Conservation (phyloP, 331 rosid genomes). For the Quercus tomentella region DNA sequence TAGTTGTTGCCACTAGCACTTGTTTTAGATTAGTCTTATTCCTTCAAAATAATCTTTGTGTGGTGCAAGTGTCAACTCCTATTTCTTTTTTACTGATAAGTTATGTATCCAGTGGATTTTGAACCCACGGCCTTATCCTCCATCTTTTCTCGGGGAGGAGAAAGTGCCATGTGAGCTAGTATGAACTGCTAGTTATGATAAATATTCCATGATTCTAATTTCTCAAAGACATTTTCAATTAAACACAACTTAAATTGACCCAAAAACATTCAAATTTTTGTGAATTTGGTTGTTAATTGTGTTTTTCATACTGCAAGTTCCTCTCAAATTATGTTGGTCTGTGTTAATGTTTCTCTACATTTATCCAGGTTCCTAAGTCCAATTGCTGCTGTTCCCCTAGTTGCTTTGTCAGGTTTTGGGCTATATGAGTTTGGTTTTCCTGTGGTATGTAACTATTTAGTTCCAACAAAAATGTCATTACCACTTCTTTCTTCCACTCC, state of each 20-base stretch:
- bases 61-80: neutral
- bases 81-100: too few species aligned
- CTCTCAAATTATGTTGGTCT: slow-evolving; percentile 5
- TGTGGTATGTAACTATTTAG: slow-evolving; percentile 50
- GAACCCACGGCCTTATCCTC: too few species aligned
- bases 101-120: too few species aligned
- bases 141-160: too few species aligned
- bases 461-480: neutral
- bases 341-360: neutral
- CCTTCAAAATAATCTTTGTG: neutral
- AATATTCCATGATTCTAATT: neutral
- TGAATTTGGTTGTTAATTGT: neutral
- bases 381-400: slow-evolving; percentile 86
- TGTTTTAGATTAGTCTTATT: neutral
- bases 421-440: slow-evolving; percentile 89
- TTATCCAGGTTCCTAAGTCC: slow-evolving; percentile 80
- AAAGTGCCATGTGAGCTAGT: too few species aligned
- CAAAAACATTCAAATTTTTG: neutral
- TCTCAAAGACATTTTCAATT: neutral
- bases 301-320: neutral
- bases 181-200: neutral
- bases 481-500: neutral
- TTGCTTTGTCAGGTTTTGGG: slow-evolving; percentile 91
- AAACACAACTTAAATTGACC: neutral
- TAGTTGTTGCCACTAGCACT: neutral